These are phyloP conservation scores for Russula olivacea DNA, from an alignment of 768 basidiomycete species.

Conservation along the genomic window DNA sequence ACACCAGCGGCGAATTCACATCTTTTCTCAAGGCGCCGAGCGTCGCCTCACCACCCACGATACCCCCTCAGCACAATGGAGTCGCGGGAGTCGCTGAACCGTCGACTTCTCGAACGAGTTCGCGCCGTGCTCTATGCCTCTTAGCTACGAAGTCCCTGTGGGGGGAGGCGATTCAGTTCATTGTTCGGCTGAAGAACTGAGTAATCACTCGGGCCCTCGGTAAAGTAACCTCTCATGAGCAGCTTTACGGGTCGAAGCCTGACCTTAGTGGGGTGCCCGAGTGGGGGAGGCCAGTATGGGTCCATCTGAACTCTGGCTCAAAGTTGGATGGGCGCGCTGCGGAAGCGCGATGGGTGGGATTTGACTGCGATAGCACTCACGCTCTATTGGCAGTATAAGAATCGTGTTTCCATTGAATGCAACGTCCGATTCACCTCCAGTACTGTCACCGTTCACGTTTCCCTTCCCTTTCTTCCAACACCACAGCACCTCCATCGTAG, in stretches of 20 bases:
- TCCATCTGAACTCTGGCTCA: background rate
- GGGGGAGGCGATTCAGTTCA: constrained; percentile 28
- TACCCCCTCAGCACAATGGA: constrained; percentile 36
- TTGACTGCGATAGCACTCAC: background rate
- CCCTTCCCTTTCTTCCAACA: too few relatives aligned
- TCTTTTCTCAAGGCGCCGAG: constrained; percentile 26
- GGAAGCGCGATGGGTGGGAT: background rate
- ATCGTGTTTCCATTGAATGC: background rate
- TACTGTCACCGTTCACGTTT: too few relatives aligned
- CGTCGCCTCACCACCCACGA: constrained; percentile 28
- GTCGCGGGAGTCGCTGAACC: constrained; percentile 36
- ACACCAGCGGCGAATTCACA: constrained; percentile 26
- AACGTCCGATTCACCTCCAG: background rate
- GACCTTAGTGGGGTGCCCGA: background rate
- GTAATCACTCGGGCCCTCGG: background rate
- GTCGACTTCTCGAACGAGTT: constrained; percentile 31
- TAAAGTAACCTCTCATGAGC: background rate
- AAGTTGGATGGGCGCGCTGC: background rate
- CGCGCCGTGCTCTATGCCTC: constrained; percentile 31
- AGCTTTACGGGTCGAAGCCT: background rate
- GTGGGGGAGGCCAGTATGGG: background rate
- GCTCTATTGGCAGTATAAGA: background rate
- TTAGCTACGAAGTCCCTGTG: constrained; percentile 33
- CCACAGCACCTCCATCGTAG: too few relatives aligned
- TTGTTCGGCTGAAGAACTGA: background rate